Base-by-base conservation (phyloP, 257 asterid species). In the Buddleja alternifolia region DNA sequence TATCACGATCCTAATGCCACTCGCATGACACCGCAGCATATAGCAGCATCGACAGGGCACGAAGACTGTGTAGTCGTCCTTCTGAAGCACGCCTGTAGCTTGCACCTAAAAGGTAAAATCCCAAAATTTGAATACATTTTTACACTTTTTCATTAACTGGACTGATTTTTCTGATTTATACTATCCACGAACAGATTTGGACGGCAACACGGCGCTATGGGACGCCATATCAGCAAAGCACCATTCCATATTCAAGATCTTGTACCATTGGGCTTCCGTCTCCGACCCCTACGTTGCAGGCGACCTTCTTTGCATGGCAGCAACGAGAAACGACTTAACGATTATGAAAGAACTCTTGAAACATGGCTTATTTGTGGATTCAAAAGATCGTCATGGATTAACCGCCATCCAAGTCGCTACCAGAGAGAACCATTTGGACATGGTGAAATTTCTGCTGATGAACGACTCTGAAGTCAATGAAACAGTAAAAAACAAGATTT, bases 161-260 rank as follows among this genome's bases (percentile, higher is more conserved):
- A 5, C 34, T n/a, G n/a, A 29, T 29, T n/a, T n/a, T n/a, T n/a
- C 25, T 45, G 46, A 40, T 12, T 71, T 14, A 15, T 23, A 15
- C 25, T 7, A 24, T 46, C 19, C 10, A 20, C 3, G 7, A 1
- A n/a, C 81, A 92, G 97, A 93, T 80, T 17, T 67, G 12, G 85
- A 88, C 8, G 99, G 95, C 11, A 80, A 90, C 84, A 90, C 91
- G 0, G 97, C 97, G 0, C 8, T 93, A 55, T 93, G 97, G 99
- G 88, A 90, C 11, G 95, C 96, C 7, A 67, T 93, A 73, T 60
- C 86, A 29, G 77, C 82, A n/a, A 90, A 84, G 54, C 85, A 88
- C 57, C 89, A 90, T 58, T 81, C 97, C 7, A 75, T 83, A 60
- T 93, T 93, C 84, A 80, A 76, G 63, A 87, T 88, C 25, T 64